Base-by-base conservation (phyloP, 2,329 filamentous ascomycete species). In the Sporothrix euskadiensis region DNA sequence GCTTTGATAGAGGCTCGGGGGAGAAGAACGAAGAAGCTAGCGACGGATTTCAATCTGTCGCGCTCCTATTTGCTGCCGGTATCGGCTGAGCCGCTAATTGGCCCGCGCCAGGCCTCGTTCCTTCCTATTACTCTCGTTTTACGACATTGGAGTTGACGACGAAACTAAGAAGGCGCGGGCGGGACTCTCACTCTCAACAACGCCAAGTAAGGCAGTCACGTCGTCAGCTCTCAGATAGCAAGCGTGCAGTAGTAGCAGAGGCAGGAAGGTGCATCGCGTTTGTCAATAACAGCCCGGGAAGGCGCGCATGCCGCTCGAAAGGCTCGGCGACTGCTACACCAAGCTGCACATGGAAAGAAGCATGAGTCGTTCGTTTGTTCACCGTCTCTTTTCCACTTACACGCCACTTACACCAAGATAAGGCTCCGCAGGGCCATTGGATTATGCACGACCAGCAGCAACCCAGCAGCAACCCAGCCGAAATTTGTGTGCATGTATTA, bases 11-110 rank as follows among this genome's bases (percentile, higher is more conserved):
- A 32, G 10, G 61, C 61, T 47, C 22, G 61, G 22, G 59, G 35
- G 14, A 63, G 32, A 26, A 19, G 44, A 49, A 49, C 4, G 44
- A 49, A 49, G 44, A 30, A 69, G 39, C 69, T 59, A 69, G 47
- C 49, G 47, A 66, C 49, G 22, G 73, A 76, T 76, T 75, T 72
- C 71, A 66, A 76, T 75, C 73, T 56, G 72, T 71, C 70, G 70
- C 9, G 19, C 72, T 75, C 74, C 49, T 56, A 76, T 76, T 76
- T 75, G 75, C 66, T 75, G 74, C 75, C 75, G 75, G 72, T 76
- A 76, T 74, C 75, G 75, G 75, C 74, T 61, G 69, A 52, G 47
- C 12, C 71, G 59, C 73, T 71, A 57, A 72, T 74, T 74, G 73
- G 73, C 19, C 59, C 69, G 56, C 35, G 8, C 22, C 41, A 19